Evolutionary conservation across 2,329 filamentous ascomycete species (phyloP), one percentile per base, ranked within the genome.

Genomic region (Aspergillus felis): DNA sequence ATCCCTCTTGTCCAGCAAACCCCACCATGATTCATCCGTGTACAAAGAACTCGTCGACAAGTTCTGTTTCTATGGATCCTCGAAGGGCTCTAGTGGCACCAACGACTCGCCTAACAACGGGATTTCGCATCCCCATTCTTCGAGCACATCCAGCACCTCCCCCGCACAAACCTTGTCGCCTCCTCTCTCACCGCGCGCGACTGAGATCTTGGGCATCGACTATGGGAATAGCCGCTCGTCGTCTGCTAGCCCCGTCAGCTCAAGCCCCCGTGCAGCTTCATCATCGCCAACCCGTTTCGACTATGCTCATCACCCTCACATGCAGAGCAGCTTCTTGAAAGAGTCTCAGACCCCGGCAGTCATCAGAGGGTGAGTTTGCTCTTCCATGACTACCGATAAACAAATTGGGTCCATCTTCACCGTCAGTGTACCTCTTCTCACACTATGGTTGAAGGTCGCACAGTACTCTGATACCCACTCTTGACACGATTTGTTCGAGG

Each of bases 1-100:
- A 79, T 83, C 70, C 72, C 81, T 80, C 66, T 78, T 82, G 14
- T 79, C 82, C 42, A 83, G 84, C 68, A 86, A 88, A 69, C 87
- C 87, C 48, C 82, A 84, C 69, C 87, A 96, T 64, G 85, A 92
- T 59, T 95, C 92, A 63, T 87, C 91, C 59, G 92, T 93, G 59
- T 97, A 99, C 75, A 91, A 95, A 78, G 94, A 99, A 78, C 84
- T 99, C 64, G 89, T 99, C 76, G 92, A 96, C 81, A 97, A 96
- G 81, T 99, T 96, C 83, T 99, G 94, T 84, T 99, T 97, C 86
- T 83, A 79, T 74, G 81, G 81, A 57, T 81, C 80, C 54, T 71
- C 75, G 38, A 79, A 78, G 67, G 70, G 68, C 44, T 73, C 75
- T 48, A 50, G 53, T n/a, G 24, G 17, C 50, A 54, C 42, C 49